Evolutionary conservation across 2,329 filamentous ascomycete species (phyloP), one percentile per base, ranked within the genome.

Genomic region (Penicillium hesseltinei): DNA sequence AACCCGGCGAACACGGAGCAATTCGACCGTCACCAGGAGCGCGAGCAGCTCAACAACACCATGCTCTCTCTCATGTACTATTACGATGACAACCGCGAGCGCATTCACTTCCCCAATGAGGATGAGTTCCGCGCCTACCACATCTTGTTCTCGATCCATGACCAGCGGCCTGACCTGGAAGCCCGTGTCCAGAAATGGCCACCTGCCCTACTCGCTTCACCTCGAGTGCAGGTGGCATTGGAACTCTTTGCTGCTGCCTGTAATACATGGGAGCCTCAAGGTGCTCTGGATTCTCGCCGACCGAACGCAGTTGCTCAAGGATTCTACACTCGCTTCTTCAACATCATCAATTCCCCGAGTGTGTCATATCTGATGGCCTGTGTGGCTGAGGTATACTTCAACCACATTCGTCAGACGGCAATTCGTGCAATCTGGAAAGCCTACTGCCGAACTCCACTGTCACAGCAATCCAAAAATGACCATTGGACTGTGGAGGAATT

Each of bases 121-220:
- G 78, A 82, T n/a, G 85, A 88, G 66, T 86, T 88, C 59, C 78
- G 82, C 52, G 83, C 85, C 9, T 88, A 87, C 66, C 82, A 82
- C 62, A 81, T 88, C 61, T 77, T 82, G 51, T 83, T 81, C 63
- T 81, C 81, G 56, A 81, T 82, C 49, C 77, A 80, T 56, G 78
- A 81, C 52, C 76, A 79, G 56, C 71, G 77, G 35, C 81, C 82
- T 21, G 81, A 84, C 58, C 67, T 86, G 36, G 84, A 87, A 70
- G 79, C 84, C 57, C 79, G 81, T 50, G 78, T 85, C 3, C 83
- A 86, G 67, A 79, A 73, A 51, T 84, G 83, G 78, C 81, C 83
- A 4, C 62, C 69, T 33, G 71, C 79, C 23, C 67, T 87, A 10
- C 73, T 80, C 33, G 72, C 77, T 40, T 80, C 85, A 51, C 74